phyloP scores from a whole-genome alignment of 352 stramenopile genomes.

The Phytophthora agathidicida region DNA sequence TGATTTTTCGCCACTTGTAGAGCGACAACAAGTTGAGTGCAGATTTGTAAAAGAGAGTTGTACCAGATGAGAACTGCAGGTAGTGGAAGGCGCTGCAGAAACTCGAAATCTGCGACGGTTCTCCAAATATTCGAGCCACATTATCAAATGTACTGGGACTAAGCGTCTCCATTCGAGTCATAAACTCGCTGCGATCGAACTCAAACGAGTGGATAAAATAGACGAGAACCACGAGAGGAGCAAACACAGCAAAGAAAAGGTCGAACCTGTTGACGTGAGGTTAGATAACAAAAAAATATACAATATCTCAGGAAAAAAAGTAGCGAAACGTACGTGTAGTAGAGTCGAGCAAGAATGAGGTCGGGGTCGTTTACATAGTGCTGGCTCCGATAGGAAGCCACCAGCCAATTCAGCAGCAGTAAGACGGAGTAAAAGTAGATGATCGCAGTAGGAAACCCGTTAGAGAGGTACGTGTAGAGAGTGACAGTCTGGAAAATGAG shows the following conservation, averaged over 20 bases:
- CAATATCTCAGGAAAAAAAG: too few relatives aligned
- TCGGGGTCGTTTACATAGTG: constrained; percentile 31
- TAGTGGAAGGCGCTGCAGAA: constrained; percentile 47
- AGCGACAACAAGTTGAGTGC: constrained; percentile 43
- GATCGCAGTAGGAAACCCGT: constrained; percentile 44
- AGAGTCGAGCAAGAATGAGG: constrained; percentile 41
- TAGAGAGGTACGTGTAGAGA: constrained; percentile 42
- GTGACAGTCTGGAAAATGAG: constrained; percentile 52
- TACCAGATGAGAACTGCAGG: constrained; percentile 29
- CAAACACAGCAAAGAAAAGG: constrained; percentile 60
- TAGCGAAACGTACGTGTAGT: constrained; percentile 21
- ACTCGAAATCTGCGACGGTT: constrained; percentile 41
- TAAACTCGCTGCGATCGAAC: constrained; percentile 40
- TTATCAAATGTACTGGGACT: constrained; percentile 31
- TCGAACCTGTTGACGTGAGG: constrained; percentile 32
- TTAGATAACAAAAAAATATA: background rate
- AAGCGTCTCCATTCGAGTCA: constrained; percentile 30
- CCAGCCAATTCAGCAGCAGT: constrained; percentile 46
- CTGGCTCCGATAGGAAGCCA: constrained; percentile 56
- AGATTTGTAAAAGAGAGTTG: constrained; percentile 42
- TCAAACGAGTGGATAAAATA: constrained; percentile 45
- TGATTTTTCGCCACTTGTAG: constrained; percentile 59
- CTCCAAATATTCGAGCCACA: constrained; percentile 42
- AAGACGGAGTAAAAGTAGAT: constrained; percentile 47
- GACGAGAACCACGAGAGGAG: constrained; percentile 41